Conservation (phyloP, 1,284 basidiomycete species). For the Naganishia liquefaciens region DNA sequence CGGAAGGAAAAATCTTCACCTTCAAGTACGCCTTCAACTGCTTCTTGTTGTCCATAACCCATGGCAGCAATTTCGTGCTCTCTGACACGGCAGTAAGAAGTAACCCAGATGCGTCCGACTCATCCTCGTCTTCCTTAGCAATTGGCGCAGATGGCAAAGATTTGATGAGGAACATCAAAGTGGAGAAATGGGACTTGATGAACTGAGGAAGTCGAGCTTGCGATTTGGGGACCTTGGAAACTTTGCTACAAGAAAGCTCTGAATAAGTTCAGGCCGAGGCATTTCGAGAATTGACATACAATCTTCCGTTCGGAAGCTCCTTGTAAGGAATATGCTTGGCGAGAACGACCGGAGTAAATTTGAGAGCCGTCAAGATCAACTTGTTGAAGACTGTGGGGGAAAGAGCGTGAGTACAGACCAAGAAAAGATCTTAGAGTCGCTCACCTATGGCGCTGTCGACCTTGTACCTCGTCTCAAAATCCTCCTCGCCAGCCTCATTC, state of each 20-base stretch:
- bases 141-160: slow-evolving; percentile 66
- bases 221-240: slow-evolving; percentile 61
- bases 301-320: slow-evolving; percentile 74
- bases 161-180: slow-evolving; percentile 73
- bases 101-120: slow-evolving; percentile 47
- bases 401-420: slow-evolving; percentile 1
- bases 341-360: slow-evolving; percentile 88
- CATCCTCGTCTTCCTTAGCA: slow-evolving; percentile 44
- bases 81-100: slow-evolving; percentile 75
- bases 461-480: slow-evolving; percentile 66
- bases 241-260: slow-evolving; percentile 38
- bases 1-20: slow-evolving; percentile 54
- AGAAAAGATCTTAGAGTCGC: slow-evolving; percentile 32
- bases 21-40: slow-evolving; percentile 81
- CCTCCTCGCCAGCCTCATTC: slow-evolving; percentile 76
- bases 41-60: slow-evolving; percentile 78
- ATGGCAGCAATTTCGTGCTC: slow-evolving; percentile 82
- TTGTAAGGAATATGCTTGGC: slow-evolving; percentile 86
- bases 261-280: neutral
- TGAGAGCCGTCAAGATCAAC: slow-evolving; percentile 80
- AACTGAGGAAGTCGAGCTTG: slow-evolving; percentile 80
- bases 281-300: slow-evolving; percentile 59
- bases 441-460: slow-evolving; percentile 75
- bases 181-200: slow-evolving; percentile 84
- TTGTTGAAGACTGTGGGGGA: slow-evolving; percentile 78